Conservation (phyloP, 805 yeast genomes). For the Metschnikowia picachoensis region DNA sequence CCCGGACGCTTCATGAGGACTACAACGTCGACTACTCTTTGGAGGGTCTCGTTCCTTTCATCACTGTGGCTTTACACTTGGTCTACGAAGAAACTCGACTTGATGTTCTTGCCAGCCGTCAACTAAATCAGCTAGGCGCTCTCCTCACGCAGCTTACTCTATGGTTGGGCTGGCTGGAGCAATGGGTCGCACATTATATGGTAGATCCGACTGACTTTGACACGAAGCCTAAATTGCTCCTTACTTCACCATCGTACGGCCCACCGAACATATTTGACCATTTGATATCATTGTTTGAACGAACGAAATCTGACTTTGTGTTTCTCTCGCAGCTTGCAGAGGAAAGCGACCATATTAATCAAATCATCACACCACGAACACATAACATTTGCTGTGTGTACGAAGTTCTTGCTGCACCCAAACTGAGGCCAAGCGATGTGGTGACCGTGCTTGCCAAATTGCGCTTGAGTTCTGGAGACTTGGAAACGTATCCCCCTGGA, state of each 20-base stretch:
- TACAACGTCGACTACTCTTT: conserved; percentile 38
- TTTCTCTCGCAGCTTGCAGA: conserved; percentile 67
- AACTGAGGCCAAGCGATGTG: conserved; percentile 49
- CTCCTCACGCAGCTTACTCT: conserved; percentile 58
- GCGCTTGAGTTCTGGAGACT: conserved; percentile 45
- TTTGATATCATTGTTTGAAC: conserved; percentile 46
- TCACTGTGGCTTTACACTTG: conserved; percentile 67
- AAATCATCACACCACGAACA: conserved; percentile 62
- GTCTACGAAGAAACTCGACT: conserved; percentile 71
- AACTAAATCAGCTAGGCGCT: conserved; percentile 42
- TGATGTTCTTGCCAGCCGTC: conserved; percentile 41
- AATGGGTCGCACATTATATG: conserved; percentile 60
- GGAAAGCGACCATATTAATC: conserved; percentile 57
- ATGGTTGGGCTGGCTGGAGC: conserved; percentile 72
- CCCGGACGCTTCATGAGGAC: conserved; percentile 25
- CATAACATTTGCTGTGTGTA: conserved; percentile 54
- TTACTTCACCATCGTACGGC: conserved; percentile 42
- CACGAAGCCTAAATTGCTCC: conserved; percentile 36
- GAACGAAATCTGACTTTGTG: conserved; percentile 48
- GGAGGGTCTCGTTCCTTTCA: conserved; percentile 55
- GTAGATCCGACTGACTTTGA: conserved; percentile 34
- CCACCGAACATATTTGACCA: conserved; percentile 64
- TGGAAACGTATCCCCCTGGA: conserved; percentile 75
- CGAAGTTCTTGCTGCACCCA: conserved; percentile 56
- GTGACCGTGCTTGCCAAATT: conserved; percentile 60